A percentile compares a stretch with the other conserved stretches of the same genome.
phyloP scores from a whole-genome alignment of 306 rosid genomes.

The barrel medic (Medicago truncatula) region MtrunA17r5.0-ANR NC_053043.1:42204501-42205000 shows the following conservation, averaged over 20 bases:
- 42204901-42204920: not conserved
- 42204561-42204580: not conserved
- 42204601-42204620: not conserved
- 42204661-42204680: slow-evolving; percentile 87
- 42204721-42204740: slow-evolving; percentile 95
- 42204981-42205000: slow-evolving; percentile 16
- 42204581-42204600: slow-evolving; percentile 7
- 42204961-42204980: slow-evolving; percentile 16
- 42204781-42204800: slow-evolving; percentile 34
- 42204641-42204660: slow-evolving; percentile 69
- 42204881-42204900: not conserved
- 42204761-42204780: slow-evolving; percentile 80
- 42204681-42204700: slow-evolving; percentile 74
- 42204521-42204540: slow-evolving; percentile 61
- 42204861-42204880: not conserved
- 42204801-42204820: slow-evolving; percentile 19
- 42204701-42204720: slow-evolving; percentile 82
- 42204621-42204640: slow-evolving; percentile 36
- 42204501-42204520: slow-evolving; percentile 82
- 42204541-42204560: slow-evolving; percentile 16
- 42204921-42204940: slow-evolving; percentile 23
- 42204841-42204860: slow-evolving; percentile 16
- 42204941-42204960: not conserved
- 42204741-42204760: slow-evolving; percentile 73
- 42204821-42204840: slow-evolving; percentile 3